These are phyloP conservation scores for Microbotryum saponariae DNA, from an alignment of 1,284 basidiomycete species.

Conservation along the genomic window DNA sequence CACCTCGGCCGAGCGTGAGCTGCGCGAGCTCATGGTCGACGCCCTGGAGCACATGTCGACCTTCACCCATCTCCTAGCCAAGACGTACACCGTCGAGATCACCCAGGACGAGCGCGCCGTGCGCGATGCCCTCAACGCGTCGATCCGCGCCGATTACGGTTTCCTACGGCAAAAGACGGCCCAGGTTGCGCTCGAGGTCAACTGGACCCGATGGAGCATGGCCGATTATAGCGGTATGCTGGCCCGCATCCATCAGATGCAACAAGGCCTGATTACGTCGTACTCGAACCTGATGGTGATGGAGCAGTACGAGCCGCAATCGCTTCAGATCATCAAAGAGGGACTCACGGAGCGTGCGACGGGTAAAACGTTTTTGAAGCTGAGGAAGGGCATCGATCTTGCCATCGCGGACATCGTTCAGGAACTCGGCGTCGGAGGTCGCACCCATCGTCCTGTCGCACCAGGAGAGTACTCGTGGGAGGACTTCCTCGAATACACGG, in stretches of 20 bases:
- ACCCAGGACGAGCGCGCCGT: constrained; percentile 39
- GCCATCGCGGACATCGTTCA: constrained; percentile 15
- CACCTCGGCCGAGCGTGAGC: constrained; percentile 39
- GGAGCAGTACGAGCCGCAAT: constrained; percentile 13
- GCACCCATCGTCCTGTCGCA: not conserved
- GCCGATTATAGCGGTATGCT: constrained; percentile 38
- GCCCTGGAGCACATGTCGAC: constrained; percentile 40
- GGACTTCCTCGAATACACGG: constrained; percentile 5
- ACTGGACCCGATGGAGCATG: constrained; percentile 40
- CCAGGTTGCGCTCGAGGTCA: constrained; percentile 35
- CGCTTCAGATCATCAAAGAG: constrained; percentile 9
- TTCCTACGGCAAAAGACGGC: constrained; percentile 35
- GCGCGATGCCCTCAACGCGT: constrained; percentile 38
- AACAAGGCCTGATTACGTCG: constrained; percentile 39
- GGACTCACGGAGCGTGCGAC: constrained; percentile 1
- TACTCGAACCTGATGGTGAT: constrained; percentile 36
- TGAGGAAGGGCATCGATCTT: constrained; percentile 17
- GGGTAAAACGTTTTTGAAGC: constrained; percentile 2
- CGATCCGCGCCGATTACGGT: constrained; percentile 40
- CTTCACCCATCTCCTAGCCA: constrained; percentile 36
- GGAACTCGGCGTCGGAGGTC: constrained; percentile 11
- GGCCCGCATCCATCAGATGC: constrained; percentile 35
- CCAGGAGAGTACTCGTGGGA: constrained; percentile 12
- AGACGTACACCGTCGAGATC: constrained; percentile 40
- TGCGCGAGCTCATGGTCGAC: constrained; percentile 39